Evolutionary conservation across 1,284 basidiomycete species (phyloP), one percentile per base, ranked within the genome.

Genomic region (Singerocomus inundabilis): DNA sequence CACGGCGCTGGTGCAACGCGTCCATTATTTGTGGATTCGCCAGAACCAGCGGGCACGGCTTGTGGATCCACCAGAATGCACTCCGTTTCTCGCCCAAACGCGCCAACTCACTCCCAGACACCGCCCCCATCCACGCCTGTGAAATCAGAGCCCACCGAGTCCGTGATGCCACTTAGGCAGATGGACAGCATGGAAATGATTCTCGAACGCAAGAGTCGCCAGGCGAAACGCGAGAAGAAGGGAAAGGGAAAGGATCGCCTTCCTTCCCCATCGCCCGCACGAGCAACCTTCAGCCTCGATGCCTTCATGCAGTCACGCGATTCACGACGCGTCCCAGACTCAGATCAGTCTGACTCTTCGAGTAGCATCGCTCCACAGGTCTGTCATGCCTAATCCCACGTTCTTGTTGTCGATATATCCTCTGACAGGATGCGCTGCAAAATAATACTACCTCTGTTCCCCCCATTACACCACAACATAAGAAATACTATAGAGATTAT

Each of bases 161-260:
- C 61, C 18, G 49, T 69, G 34, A 63, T 77, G 34, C 76, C 78
- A 12, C 61, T 72, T n/a, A 78, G 82, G 18, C 79, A 76, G 28
- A 78, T 79, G 63, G 82, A 82, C 54, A 85, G 76, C 59, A 88
- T 88, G 85, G 82, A 88, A 55, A 70, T 79, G 67, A 79, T 88
- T 24, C 76, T 88, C 52, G 85, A 88, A 63, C 77, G 80, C 38
- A 82, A 85, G 68, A 78, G 78, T 49, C 67, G 66, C 56, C 78
- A 77, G 52, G 77, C 69, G 51, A 77, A 73, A 58, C 77, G 68
- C 52, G 79, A 77, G 44, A 80, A 75, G 61, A 79, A 73, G 63
- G 70, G 68, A 43, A 72, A 70, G 51, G 72, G 68, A 40, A 72
- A 72, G 52, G 76, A 80, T 57, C 72, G 75, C 55, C 70, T 74